Conservation (phyloP, 2,329 filamentous ascomycete genomes). For the Aspergillus sp. region DNA sequence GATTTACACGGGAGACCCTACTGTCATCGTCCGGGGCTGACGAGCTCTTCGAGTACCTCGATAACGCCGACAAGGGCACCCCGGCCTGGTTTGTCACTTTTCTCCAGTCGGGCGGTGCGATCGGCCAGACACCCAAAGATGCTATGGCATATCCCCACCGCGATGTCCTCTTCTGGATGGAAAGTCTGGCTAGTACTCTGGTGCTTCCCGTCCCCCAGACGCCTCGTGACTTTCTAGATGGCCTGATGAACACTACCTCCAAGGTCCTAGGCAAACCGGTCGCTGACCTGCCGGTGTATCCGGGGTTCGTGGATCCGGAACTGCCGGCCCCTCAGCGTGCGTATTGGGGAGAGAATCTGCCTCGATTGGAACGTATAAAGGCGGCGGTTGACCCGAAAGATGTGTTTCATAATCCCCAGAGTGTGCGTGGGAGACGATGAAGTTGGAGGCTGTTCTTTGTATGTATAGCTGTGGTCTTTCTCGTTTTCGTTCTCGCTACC, state of each 20-base stretch:
- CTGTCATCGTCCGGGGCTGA: conserved; percentile 49
- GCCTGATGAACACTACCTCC: conserved; percentile 33
- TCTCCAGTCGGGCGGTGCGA: conserved; percentile 59
- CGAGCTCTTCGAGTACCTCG: conserved; percentile 56
- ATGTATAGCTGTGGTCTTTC: no score
- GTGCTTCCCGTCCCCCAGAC: background rate
- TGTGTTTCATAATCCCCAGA: conserved; percentile 61
- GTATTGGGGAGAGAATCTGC: conserved; percentile 59
- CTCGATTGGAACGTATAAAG: conserved; percentile 52
- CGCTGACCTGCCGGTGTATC: conserved; percentile 53
- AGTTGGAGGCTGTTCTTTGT: background rate
- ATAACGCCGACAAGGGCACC: conserved; percentile 50
- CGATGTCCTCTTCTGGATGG: conserved; percentile 63
- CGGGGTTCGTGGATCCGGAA: conserved; percentile 61
- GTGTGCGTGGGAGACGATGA: conserved; percentile 19
- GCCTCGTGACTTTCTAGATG: conserved; percentile 53
- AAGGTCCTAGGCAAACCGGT: conserved; percentile 9
- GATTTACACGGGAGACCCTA: conserved; percentile 51
- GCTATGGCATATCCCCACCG: conserved; percentile 64
- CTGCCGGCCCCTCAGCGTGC: conserved; percentile 48
- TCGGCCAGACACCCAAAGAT: conserved; percentile 55
- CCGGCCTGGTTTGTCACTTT: conserved; percentile 63
- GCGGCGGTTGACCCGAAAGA: conserved; percentile 53
- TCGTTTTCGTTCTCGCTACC: no score
- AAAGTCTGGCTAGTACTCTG: conserved; percentile 53